phyloP scores from a whole-genome alignment of 768 basidiomycete species.

The Lyophyllum atratum region DNA sequence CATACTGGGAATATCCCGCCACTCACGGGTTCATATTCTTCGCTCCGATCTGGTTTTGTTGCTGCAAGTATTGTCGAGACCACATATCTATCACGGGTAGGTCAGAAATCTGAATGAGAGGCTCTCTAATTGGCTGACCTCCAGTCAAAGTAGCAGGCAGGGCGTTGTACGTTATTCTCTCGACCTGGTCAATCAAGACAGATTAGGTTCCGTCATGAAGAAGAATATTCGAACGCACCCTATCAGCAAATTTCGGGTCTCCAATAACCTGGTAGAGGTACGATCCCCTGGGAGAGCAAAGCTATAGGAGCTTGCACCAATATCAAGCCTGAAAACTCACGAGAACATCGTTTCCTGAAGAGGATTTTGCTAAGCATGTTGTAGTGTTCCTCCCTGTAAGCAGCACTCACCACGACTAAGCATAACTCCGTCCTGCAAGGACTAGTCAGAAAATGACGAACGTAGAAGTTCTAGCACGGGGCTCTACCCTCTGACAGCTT shows the following conservation, averaged over 20 bases:
- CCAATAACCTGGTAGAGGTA: slow-evolving; percentile 59
- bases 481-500: slow-evolving; percentile 52
- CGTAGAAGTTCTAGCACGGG: background rate
- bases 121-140: slow-evolving; percentile 30
- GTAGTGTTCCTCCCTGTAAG: background rate
- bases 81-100: slow-evolving; percentile 47
- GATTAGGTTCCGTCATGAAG: background rate
- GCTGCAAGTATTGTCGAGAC: slow-evolving; percentile 59
- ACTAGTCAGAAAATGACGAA: background rate
- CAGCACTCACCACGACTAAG: slow-evolving; percentile 46
- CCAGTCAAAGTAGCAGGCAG: slow-evolving; percentile 49
- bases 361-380: background rate
- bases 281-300: slow-evolving; percentile 40
- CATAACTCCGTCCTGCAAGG: slow-evolving; percentile 51
- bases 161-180: slow-evolving; percentile 51
- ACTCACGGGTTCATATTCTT: slow-evolving; percentile 55
- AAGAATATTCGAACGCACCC: slow-evolving; percentile 6
- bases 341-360: slow-evolving; percentile 61
- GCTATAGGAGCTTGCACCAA: background rate
- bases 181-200: slow-evolving; percentile 27
- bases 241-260: slow-evolving; percentile 32
- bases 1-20: background rate
- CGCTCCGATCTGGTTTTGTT: slow-evolving; percentile 58
- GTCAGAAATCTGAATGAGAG: background rate
- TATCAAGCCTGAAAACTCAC: slow-evolving; percentile 28